Evolutionary conservation across 164 flowering plant species (phyloP).

Genomic region (Stephania yunnanensis): DNA sequence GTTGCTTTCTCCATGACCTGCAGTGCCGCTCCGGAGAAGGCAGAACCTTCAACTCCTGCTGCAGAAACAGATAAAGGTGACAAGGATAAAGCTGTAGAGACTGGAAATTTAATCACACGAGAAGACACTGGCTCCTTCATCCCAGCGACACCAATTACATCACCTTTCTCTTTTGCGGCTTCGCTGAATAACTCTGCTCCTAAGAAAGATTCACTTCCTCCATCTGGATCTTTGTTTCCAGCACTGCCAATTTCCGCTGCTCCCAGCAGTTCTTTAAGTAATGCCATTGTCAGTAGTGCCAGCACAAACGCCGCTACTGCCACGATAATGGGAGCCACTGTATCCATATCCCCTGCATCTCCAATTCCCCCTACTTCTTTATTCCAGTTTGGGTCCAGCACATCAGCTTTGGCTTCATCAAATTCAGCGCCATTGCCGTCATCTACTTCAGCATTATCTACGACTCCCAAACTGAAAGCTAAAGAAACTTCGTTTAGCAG

Average conservation of each 20-base stretch:
- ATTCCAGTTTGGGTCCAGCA: slow-evolving; percentile 33
- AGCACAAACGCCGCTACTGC: slow-evolving; percentile 7
- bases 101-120: slow-evolving; percentile 13
- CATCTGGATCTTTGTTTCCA: slow-evolving; percentile 11
- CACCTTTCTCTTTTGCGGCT: slow-evolving; percentile 29
- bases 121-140: slow-evolving; percentile 21
- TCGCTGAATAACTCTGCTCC: slow-evolving; percentile 22
- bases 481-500: slow-evolving; percentile 31
- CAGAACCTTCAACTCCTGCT: slow-evolving; percentile 14
- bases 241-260: slow-evolving; percentile 18
- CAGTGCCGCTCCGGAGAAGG: slow-evolving; percentile 26
- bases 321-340: slow-evolving; percentile 6
- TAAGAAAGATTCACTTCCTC: slow-evolving; percentile 33
- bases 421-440: slow-evolving; percentile 24
- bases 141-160: slow-evolving; percentile 22
- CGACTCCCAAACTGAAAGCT: slow-evolving; percentile 22
- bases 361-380: slow-evolving; percentile 20
- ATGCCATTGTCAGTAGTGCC: slow-evolving; percentile 12
- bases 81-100: slow-evolving; percentile 14
- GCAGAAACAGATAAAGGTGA: slow-evolving; percentile 28
- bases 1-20: slow-evolving; percentile 10
- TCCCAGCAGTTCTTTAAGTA: slow-evolving; percentile 10
- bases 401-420: slow-evolving; percentile 20
- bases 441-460: slow-evolving; percentile 17
- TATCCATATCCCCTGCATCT: slow-evolving; percentile 27